Percentiles rank a stretch among this genome's conserved stretches.
phyloP scores from a whole-genome alignment of 23 red algal genomes.

The Gracilaria vermiculophylla region DNA sequence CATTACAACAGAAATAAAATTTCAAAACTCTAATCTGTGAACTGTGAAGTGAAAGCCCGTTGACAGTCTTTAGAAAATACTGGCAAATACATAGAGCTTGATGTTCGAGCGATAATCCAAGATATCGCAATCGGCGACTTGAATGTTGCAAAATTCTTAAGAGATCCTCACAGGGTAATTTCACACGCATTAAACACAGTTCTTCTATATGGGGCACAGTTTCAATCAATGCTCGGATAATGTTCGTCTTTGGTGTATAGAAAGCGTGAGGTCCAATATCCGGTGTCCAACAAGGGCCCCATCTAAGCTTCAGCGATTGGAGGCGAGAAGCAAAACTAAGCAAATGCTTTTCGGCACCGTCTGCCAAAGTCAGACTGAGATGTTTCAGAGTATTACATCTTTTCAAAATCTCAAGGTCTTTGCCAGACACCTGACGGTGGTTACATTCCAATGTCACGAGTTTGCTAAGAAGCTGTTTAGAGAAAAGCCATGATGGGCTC shows the following conservation, averaged over 20 bases:
- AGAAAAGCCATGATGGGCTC: background rate
- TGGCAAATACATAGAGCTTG: background rate
- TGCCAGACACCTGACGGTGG: background rate
- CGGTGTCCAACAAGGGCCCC: background rate
- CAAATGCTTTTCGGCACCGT: background rate
- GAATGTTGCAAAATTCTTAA: background rate
- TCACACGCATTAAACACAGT: background rate
- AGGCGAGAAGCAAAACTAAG: background rate
- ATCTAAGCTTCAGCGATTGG: background rate
- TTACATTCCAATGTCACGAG: background rate
- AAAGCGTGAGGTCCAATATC: background rate
- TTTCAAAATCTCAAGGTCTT: background rate
- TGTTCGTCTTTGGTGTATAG: background rate
- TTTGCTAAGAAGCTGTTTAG: background rate
- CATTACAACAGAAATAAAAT: background rate
- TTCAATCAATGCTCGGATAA: background rate
- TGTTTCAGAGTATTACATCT: background rate
- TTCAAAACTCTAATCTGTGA: background rate
- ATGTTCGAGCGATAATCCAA: background rate
- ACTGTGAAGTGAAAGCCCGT: background rate
- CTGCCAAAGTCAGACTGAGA: background rate
- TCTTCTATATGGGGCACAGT: background rate
- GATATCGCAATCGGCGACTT: background rate
- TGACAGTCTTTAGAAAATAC: background rate
- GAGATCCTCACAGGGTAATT: background rate